A percentile compares a stretch with the other conserved stretches of the same genome.
These are phyloP conservation scores for Euphorbia peplus DNA, from an alignment of 345 rosid species.

Conservation along the genomic window DNA sequence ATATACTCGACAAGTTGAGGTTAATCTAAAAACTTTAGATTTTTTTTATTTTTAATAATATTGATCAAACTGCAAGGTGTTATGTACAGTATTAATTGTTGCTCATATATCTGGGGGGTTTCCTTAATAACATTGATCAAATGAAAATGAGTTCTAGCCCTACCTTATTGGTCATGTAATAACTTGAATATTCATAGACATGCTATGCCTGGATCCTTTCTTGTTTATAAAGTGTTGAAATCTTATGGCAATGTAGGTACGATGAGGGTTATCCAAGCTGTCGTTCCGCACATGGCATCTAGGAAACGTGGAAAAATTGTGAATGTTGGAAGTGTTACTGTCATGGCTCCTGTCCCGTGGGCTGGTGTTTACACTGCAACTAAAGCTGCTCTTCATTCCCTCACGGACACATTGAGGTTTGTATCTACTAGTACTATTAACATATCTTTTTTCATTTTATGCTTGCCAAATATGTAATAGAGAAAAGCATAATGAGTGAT, in stretches of 20 bases:
- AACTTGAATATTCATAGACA: background rate
- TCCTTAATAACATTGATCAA: background rate
- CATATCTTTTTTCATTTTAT: background rate
- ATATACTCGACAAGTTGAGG: background rate
- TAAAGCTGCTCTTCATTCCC: slow-evolving; percentile 81
- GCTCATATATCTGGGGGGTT: background rate
- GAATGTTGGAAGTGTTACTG: slow-evolving; percentile 69
- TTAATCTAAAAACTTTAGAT: background rate
- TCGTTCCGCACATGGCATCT: slow-evolving; percentile 77
- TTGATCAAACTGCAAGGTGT: background rate
- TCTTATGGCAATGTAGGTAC: slow-evolving; percentile 41
- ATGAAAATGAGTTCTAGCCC: background rate
- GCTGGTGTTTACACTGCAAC: slow-evolving; percentile 75
- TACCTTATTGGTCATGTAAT: background rate
- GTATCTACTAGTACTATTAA: slow-evolving; percentile 1
- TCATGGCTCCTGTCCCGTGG: slow-evolving; percentile 64
- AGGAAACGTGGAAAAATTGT: slow-evolving; percentile 70
- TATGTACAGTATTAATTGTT: background rate
- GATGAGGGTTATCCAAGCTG: slow-evolving; percentile 81
- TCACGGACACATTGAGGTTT: slow-evolving; percentile 79
- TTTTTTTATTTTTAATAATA: background rate
- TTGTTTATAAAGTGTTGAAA: background rate
- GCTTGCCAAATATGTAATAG: background rate
- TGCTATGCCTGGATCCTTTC: background rate
- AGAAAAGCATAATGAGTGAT: too few species aligned